phyloP scores from a whole-genome alignment of 768 basidiomycete genomes.

The Russula sp. region DNA sequence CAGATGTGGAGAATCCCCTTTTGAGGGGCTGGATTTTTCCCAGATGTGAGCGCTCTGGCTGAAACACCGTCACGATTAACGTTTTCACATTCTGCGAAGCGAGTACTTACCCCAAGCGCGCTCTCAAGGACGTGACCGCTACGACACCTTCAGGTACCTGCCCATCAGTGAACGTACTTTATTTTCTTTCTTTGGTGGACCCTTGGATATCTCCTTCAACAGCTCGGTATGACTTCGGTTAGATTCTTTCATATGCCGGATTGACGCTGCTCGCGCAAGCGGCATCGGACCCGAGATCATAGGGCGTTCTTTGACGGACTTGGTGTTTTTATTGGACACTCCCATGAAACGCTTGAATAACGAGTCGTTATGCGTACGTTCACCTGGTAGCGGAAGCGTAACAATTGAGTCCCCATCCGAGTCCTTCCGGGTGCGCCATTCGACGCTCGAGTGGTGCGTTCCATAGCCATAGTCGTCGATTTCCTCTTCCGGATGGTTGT shows the following conservation, averaged over 20 bases:
- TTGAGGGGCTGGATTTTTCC: not conserved
- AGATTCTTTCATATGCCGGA: constrained; percentile 18
- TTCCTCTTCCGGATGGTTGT: constrained; percentile 7
- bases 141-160: constrained; percentile 16
- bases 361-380: constrained; percentile 20
- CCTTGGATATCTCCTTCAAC: constrained; percentile 12
- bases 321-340: constrained; percentile 15
- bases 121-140: not conserved
- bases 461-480: not conserved
- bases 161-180: constrained; percentile 27
- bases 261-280: constrained; percentile 21
- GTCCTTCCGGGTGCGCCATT: constrained; percentile 9
- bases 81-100: not conserved
- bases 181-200: constrained; percentile 23
- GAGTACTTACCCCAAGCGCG: constrained; percentile 13
- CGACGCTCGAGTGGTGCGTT: not conserved
- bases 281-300: constrained; percentile 31
- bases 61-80: constrained; percentile 6
- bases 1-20: not conserved
- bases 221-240: constrained; percentile 15
- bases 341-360: constrained; percentile 24
- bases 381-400: constrained; percentile 24
- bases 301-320: constrained; percentile 22
- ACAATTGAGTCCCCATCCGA: constrained; percentile 18
- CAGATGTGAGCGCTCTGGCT: not conserved